Conservation (phyloP, 345 rosid species). For the Linum usitatissimum region DNA sequence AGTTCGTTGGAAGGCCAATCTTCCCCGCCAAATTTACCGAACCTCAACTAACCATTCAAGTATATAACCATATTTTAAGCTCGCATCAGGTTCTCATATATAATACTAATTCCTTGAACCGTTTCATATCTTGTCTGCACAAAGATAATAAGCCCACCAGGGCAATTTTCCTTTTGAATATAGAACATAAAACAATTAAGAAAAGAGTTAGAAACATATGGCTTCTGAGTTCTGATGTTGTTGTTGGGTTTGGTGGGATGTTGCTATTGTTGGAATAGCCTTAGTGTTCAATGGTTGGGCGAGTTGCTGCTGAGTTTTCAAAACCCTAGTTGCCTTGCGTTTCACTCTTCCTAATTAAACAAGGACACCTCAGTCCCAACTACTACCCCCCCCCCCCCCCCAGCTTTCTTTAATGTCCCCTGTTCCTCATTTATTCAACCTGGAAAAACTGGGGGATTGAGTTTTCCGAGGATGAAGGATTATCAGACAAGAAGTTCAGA, state of each 20-base stretch:
- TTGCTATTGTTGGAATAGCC: conserved; percentile 22
- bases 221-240: conserved; percentile 17
- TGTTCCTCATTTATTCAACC: conserved; percentile 9
- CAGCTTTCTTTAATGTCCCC: conserved; percentile 4
- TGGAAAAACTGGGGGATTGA: not conserved
- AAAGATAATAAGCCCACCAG: not conserved
- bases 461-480: conserved; percentile 17
- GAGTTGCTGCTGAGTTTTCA: conserved; percentile 22
- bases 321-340: conserved; percentile 33
- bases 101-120: too few species aligned
- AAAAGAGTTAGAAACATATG: conserved; percentile 18
- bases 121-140: not conserved
- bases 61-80: not conserved
- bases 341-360: conserved; percentile 28
- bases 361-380: conserved; percentile 27
- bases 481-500: conserved; percentile 32
- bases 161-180: too few species aligned
- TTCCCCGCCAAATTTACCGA: not conserved
- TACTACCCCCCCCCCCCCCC: conserved; percentile 22
- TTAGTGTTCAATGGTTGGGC: conserved; percentile 30
- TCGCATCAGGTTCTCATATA: not conserved
- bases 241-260: conserved; percentile 42
- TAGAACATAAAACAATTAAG: not conserved
- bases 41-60: not conserved
- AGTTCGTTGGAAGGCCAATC: not conserved